Percentiles rank a stretch among this genome's conserved stretches.
Conservation (phyloP, 208 protist species). For the Trypanosoma melophagium region DNA sequence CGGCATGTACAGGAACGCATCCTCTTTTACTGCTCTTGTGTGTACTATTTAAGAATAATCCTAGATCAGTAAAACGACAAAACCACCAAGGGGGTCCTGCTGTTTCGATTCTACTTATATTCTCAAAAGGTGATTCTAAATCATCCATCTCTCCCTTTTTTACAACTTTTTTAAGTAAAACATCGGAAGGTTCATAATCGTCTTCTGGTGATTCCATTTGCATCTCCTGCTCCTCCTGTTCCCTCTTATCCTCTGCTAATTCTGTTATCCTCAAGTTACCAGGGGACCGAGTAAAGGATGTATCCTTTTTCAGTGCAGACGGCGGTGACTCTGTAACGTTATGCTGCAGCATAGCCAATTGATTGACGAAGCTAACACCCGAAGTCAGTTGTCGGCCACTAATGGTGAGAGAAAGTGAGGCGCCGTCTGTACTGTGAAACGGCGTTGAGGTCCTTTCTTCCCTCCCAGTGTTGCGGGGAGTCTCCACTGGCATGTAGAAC, state of each 20-base stretch:
- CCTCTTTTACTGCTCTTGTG: not conserved
- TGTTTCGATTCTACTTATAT: not conserved
- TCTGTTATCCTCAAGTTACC: not conserved
- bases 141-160: not conserved
- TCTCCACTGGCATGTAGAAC: no score
- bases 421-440: not conserved
- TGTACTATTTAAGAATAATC: slow-evolving; percentile 46
- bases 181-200: slow-evolving; percentile 29
- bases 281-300: not conserved
- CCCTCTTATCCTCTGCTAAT: not conserved
- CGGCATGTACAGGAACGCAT: slow-evolving; percentile 25
- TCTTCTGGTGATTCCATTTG: slow-evolving; percentile 12
- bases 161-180: slow-evolving; percentile 17
- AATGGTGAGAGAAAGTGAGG: slow-evolving; percentile 13
- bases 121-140: not conserved
- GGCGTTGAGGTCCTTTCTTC: not conserved
- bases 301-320: not conserved
- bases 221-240: not conserved
- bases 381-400: not conserved
- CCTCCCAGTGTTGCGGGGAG: not conserved
- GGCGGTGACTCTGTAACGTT: not conserved
- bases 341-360: slow-evolving; percentile 1
- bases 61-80: slow-evolving; percentile 37
- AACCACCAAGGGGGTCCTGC: slow-evolving; percentile 45
- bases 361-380: slow-evolving; percentile 15